Evolutionary conservation across 257 asterid species (phyloP).

Genomic region (Paulownia fortunei): DNA sequence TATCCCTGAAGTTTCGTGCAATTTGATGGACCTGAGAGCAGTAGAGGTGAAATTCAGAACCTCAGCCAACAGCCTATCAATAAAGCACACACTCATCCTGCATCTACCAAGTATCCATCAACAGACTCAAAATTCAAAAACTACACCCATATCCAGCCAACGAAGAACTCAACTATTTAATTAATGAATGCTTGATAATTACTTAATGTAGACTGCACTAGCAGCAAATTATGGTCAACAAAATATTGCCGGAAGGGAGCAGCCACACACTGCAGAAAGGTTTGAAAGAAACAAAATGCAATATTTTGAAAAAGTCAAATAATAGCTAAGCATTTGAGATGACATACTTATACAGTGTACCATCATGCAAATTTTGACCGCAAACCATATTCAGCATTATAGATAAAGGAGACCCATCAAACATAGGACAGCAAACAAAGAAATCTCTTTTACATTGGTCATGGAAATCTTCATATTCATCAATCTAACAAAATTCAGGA

Average conservation of each 20-base stretch:
- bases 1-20: constrained; percentile 85
- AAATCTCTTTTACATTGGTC: background rate
- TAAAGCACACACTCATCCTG: background rate
- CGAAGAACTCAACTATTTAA: background rate
- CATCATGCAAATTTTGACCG: background rate
- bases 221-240: background rate
- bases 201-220: background rate
- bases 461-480: background rate
- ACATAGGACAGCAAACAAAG: constrained; percentile 12
- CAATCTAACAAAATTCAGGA: background rate
- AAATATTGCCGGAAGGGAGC: constrained; percentile 4
- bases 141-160: background rate
- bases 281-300: constrained; percentile 3
- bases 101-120: background rate
- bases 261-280: background rate
- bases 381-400: background rate
- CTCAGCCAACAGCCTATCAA: constrained; percentile 28
- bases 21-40: constrained; percentile 83
- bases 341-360: background rate
- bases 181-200: background rate
- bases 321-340: background rate
- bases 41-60: constrained; percentile 23
- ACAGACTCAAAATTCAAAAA: background rate
- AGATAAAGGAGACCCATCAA: background rate
- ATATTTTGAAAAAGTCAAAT: background rate